Evolutionary conservation across 1,284 basidiomycete genomes (phyloP), one percentile per base, ranked within the genome.

Genomic region (Garcileccinum viscosum): DNA sequence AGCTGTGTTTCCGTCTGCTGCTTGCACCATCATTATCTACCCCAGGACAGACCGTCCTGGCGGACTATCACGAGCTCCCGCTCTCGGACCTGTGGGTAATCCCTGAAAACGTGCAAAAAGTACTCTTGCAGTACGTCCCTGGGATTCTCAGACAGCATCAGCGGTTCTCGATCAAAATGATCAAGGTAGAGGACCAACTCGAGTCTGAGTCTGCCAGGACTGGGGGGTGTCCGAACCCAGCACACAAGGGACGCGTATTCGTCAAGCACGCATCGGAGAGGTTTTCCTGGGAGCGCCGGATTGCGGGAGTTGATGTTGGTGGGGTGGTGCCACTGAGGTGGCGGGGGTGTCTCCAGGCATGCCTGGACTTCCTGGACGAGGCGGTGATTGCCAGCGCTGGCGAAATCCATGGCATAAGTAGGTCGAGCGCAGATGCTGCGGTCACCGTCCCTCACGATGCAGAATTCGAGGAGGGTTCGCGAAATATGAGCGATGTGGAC

Each of bases 261-360:
- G 40, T 42, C 8, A 42, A 42, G 40, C 47, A 50, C 47, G 24
- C 47, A 5, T 50, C 24, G 8, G 47, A 44, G 12, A 44, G 22
- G n/a, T 50, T 50, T 50, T 50, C 47, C 12, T 50, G 24, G 47
- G 27, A 53, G 24, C 24, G 24, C 24, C 27, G 14, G 47, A 27
- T 53, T 27, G 47, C 47, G 15, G n/a, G 47, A 53, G 47, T 53
- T 8, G 47, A 53, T 24, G 50, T 53, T 53, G 50, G 42, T 12
- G 93, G 42, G 11, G 42, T 6, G 33, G 50, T 8, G 32, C 64
- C n/a, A 44, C 53, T 4, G 56, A 38, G 85, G 65, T 94, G 92
- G 92, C 81, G 90, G 93, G 47, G 92, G 1, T 94, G 92, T 77
- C 77, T 79, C 35, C 71, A 69, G 64, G 89, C 88, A 0, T 94